Evolutionary conservation across 768 basidiomycete genomes (phyloP), one percentile per base, ranked within the genome.

Genomic region (Hygrocybe punicea): DNA sequence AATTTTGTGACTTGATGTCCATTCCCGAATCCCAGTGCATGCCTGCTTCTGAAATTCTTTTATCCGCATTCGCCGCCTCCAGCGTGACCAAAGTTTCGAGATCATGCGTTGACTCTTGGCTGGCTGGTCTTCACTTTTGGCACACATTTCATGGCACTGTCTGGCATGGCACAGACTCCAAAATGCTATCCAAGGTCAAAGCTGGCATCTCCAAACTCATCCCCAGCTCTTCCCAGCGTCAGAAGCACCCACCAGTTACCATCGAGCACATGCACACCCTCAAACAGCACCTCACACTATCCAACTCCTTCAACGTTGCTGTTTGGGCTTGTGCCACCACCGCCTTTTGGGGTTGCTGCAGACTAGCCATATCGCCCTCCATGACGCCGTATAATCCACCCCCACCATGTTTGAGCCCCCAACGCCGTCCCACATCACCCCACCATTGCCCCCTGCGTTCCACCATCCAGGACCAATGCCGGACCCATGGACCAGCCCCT

Each of bases 291-390:
- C 63, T 78, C 0, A 59, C 71, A 50, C 58, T 67, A 1, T 9
- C 51, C 2, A 33, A 66, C 46, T 37, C 68, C 17, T 62, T 67
- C 9, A 68, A 76, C 42, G 61, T 66, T 2, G 69, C 73, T 1
- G 64, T 75, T 2, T 73, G 62, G 60, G 72, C 73, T 0, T 51
- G 66, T 1, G 75, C 75, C 0, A 55, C 56, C 4, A 53, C 62
- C 0, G 67, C 74, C 4, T 79, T 78, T 53, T 77, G 70, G 68
- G 60, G 63, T 2, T 72, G 70, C 47, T 65, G 70, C 16, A 54
- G 65, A 1, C 58, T 74, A 0, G 69, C 64, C 2, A 42, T 65
- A 1, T 61, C 63, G 55, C 3, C 29, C 13, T 34, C 54, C 66
- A 9, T 34, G 40, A 68, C 53, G 62, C 62, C 24, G 36, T 59